Evolutionary conservation across 1,284 basidiomycete species (phyloP).

Genomic region (Trametes polyzona): DNA sequence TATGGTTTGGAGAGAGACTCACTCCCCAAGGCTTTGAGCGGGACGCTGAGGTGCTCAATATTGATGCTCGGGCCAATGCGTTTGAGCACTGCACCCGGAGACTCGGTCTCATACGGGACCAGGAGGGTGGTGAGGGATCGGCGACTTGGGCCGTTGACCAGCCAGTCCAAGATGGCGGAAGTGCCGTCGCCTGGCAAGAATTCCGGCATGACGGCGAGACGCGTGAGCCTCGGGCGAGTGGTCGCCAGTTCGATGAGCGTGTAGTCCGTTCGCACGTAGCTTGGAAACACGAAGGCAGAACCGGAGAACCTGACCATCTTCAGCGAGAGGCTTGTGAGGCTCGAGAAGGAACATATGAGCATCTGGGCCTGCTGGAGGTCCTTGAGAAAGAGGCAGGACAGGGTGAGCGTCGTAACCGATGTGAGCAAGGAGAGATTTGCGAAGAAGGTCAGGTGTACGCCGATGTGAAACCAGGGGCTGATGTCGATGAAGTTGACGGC

Average conservation of each 20-base stretch:
- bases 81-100: neutral
- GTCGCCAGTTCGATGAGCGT: neutral
- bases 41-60: neutral
- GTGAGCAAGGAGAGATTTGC: neutral
- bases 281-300: neutral
- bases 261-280: neutral
- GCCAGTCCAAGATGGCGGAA: neutral
- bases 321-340: neutral
- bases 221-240: neutral
- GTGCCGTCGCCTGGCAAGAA: neutral
- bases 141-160: neutral
- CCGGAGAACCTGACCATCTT: neutral
- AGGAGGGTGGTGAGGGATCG: neutral
- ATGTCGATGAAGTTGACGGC: neutral
- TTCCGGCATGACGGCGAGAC: neutral
- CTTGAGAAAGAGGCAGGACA: neutral
- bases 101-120: neutral
- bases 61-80: neutral
- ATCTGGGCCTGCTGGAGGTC: neutral
- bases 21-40: neutral
- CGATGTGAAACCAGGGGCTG: neutral
- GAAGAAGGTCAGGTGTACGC: neutral
- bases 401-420: conserved; percentile 1
- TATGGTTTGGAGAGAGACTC: neutral
- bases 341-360: neutral